Percentiles rank a stretch among this genome's conserved stretches.
These are phyloP conservation scores for Calonectria pteridis DNA, from an alignment of 2,329 filamentous ascomycete genomes.

Conservation along the genomic window DNA sequence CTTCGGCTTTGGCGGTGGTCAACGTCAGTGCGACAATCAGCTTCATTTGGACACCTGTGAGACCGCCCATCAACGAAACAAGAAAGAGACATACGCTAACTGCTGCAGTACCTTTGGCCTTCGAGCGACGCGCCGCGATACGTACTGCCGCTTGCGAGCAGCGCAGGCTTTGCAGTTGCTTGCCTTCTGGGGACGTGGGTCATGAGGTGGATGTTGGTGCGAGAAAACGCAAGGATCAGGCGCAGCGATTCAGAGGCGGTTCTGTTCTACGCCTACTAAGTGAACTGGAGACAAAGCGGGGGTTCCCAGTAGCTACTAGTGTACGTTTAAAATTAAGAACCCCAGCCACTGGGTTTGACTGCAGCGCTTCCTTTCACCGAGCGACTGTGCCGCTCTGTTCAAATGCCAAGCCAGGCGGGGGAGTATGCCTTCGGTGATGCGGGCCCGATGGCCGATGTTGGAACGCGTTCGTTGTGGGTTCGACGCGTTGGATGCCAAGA, in stretches of 20 bases:
- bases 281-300: not conserved
- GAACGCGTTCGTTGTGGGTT: not conserved
- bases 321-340: not conserved
- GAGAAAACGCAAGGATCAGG: slow-evolving; percentile 43
- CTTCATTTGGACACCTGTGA: slow-evolving; percentile 3
- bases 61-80: not conserved
- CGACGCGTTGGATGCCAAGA: not conserved
- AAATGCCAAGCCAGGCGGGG: not conserved
- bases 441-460: not conserved
- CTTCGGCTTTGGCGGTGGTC: slow-evolving; percentile 56
- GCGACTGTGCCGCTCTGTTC: not conserved
- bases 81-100: not conserved
- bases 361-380: not conserved
- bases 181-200: slow-evolving; percentile 39
- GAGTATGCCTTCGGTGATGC: not conserved
- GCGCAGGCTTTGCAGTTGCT: not conserved
- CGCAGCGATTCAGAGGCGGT: slow-evolving; percentile 39
- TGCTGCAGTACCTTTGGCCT: not conserved
- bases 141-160: not conserved
- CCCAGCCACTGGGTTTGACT: not conserved
- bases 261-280: slow-evolving; percentile 40
- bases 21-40: slow-evolving; percentile 52
- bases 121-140: slow-evolving; percentile 3
- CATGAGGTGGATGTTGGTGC: slow-evolving; percentile 43
- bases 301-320: not conserved